phyloP scores from a whole-genome alignment of 2,329 filamentous ascomycete species.

The Aspergillus phoenicis region DNA sequence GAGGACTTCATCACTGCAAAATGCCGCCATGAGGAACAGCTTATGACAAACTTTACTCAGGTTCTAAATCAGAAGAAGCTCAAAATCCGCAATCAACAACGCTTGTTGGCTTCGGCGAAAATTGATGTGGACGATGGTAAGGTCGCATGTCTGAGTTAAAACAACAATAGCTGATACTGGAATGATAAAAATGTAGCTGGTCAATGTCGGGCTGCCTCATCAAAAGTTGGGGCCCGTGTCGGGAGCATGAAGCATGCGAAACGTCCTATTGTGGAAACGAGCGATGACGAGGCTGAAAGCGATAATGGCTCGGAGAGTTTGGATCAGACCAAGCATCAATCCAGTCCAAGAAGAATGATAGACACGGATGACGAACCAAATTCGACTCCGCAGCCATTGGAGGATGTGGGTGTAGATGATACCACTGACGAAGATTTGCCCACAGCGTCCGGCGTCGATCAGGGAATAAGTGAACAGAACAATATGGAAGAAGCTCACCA shows the following conservation, averaged over 20 bases:
- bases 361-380: constrained; percentile 30
- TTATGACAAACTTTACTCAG: constrained; percentile 61
- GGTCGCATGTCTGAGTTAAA: not conserved
- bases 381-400: constrained; percentile 37
- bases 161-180: not conserved
- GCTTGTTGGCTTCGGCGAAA: constrained; percentile 56
- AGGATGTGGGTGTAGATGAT: constrained; percentile 31
- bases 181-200: constrained; percentile 24
- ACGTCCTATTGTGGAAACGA: constrained; percentile 28
- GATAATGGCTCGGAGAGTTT: constrained; percentile 43
- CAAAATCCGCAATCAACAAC: constrained; percentile 65
- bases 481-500: not conserved
- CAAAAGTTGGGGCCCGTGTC: constrained; percentile 16
- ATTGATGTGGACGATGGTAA: constrained; percentile 44
- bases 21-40: constrained; percentile 57
- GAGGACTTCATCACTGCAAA: constrained; percentile 61
- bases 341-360: constrained; percentile 15
- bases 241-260: constrained; percentile 27
- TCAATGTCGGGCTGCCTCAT: constrained; percentile 26
- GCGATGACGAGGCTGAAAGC: constrained; percentile 30
- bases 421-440: constrained; percentile 34
- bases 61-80: constrained; percentile 66
- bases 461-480: not conserved
- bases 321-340: constrained; percentile 27
- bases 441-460: not conserved